A percentile compares a stretch with the other conserved stretches of the same genome.
Evolutionary conservation across 2,329 filamentous ascomycete genomes (phyloP).

Genomic region (Huntiella omanensis): DNA sequence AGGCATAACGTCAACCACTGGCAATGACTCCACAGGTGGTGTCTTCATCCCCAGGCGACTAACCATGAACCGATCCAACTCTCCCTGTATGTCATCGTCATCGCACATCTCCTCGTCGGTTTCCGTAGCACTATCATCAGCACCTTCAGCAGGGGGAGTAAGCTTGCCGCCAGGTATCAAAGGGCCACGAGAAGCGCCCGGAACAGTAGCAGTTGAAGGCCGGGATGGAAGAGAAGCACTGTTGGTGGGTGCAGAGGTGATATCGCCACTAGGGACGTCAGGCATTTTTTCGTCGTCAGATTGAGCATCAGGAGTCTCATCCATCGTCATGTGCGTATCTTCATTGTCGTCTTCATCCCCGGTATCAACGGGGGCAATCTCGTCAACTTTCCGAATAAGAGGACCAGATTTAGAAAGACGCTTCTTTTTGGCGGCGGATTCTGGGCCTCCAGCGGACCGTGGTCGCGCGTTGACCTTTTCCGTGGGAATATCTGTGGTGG

Average conservation of each 20-base stretch:
- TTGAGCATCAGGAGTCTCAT: not conserved
- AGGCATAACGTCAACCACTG: slow-evolving; percentile 21
- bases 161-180: not conserved
- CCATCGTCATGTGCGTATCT: not conserved
- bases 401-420: not conserved
- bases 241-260: not conserved
- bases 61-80: slow-evolving; percentile 7
- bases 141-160: slow-evolving; percentile 13
- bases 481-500: too few species aligned
- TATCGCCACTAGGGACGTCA: not conserved
- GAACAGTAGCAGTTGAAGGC: not conserved
- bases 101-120: slow-evolving; percentile 36
- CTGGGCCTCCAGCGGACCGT: too few species aligned
- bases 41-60: slow-evolving; percentile 28
- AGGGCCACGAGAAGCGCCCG: slow-evolving; percentile 9
- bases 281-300: slow-evolving; percentile 2
- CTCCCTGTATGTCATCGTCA: slow-evolving; percentile 29
- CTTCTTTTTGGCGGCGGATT: not conserved
- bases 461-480: too few species aligned
- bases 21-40: slow-evolving; percentile 35
- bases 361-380: not conserved
- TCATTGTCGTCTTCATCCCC: not conserved
- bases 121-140: slow-evolving; percentile 15
- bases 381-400: not conserved
- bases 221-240: not conserved